Evolutionary conservation across 176 grass and related monocot species (phyloP).

Genomic region (Pharus latifolius): DNA sequence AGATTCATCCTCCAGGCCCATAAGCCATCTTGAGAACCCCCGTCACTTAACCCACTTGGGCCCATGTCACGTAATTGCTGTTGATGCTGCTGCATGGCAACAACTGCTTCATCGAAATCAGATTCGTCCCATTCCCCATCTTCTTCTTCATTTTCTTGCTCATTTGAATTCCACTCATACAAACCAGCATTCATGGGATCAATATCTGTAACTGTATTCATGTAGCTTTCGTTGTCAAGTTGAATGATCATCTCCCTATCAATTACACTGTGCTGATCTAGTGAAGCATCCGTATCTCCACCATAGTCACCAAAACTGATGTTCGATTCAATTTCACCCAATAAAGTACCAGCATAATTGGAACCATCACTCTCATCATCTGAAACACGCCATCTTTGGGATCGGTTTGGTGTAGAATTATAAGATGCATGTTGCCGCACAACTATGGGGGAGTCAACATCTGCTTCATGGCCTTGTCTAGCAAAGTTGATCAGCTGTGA

Average conservation of each 20-base stretch:
- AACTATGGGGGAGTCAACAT: conserved; percentile 12
- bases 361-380: conserved; percentile 66
- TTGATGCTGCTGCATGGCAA: conserved; percentile 5
- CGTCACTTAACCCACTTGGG: conserved; percentile 4
- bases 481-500: conserved; percentile 62
- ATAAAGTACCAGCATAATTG: conserved; percentile 38
- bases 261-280: conserved; percentile 32
- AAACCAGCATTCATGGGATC: conserved; percentile 77
- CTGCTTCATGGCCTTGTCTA: conserved; percentile 46
- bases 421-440: conserved; percentile 1
- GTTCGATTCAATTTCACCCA: conserved; percentile 67
- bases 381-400: conserved; percentile 38
- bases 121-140: conserved; percentile 46
- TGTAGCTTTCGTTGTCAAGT: conserved; percentile 45
- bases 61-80: conserved; percentile 18
- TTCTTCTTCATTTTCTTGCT: conserved; percentile 38
- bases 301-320: conserved; percentile 58
- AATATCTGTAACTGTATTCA: conserved; percentile 64
- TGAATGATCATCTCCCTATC: conserved; percentile 44
- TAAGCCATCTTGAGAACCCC: conserved; percentile 24
- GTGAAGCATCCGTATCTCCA: conserved; percentile 68
- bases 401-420: conserved; percentile 42
- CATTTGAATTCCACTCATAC: conserved; percentile 68
- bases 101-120: conserved; percentile 41
- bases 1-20: conserved; percentile 18